These are phyloP conservation scores for Claviceps purpurea DNA, from an alignment of 2,329 filamentous ascomycete species.

Conservation along the genomic window DNA sequence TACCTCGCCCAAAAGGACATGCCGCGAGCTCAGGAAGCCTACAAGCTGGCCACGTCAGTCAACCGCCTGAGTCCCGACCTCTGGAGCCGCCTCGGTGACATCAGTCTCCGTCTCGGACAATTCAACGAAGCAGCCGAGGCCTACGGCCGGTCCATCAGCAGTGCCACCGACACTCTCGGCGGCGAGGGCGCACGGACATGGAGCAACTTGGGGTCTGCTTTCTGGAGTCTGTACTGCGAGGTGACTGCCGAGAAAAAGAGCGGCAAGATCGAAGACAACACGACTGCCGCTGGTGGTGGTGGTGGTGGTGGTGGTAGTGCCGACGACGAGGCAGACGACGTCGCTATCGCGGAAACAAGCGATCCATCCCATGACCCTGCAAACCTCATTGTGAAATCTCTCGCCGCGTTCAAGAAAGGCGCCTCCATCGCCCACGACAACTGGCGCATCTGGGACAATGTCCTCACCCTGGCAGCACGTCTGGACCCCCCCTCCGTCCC, in stretches of 20 bases:
- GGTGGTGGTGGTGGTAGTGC: neutral
- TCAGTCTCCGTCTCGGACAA: slow-evolving; percentile 61
- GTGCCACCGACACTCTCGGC: slow-evolving; percentile 46
- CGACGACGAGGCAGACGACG: slow-evolving; percentile 17
- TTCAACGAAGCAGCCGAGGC: slow-evolving; percentile 72
- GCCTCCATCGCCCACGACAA: slow-evolving; percentile 73
- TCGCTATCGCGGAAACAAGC: slow-evolving; percentile 8
- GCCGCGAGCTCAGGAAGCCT: slow-evolving; percentile 60
- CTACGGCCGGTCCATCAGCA: slow-evolving; percentile 68
- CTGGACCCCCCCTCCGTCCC: slow-evolving; percentile 60
- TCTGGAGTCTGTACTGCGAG: slow-evolving; percentile 56
- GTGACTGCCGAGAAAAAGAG: slow-evolving; percentile 26
- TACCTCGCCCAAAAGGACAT: slow-evolving; percentile 56
- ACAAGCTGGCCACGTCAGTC: slow-evolving; percentile 60
- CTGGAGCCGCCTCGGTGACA: slow-evolving; percentile 87
- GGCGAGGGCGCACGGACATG: slow-evolving; percentile 85
- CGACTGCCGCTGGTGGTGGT: slow-evolving; percentile 7
- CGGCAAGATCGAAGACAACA: slow-evolving; percentile 12
- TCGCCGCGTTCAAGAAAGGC: slow-evolving; percentile 77
- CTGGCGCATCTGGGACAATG: slow-evolving; percentile 93
- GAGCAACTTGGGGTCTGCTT: slow-evolving; percentile 82
- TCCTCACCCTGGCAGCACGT: slow-evolving; percentile 73
- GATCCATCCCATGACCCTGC: slow-evolving; percentile 34
- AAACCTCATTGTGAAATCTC: slow-evolving; percentile 56
- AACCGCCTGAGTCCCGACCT: slow-evolving; percentile 72